These are phyloP conservation scores for Neophaeococcomyces mojaviensis DNA, from an alignment of 2,329 filamentous ascomycete species.

Conservation along the genomic window DNA sequence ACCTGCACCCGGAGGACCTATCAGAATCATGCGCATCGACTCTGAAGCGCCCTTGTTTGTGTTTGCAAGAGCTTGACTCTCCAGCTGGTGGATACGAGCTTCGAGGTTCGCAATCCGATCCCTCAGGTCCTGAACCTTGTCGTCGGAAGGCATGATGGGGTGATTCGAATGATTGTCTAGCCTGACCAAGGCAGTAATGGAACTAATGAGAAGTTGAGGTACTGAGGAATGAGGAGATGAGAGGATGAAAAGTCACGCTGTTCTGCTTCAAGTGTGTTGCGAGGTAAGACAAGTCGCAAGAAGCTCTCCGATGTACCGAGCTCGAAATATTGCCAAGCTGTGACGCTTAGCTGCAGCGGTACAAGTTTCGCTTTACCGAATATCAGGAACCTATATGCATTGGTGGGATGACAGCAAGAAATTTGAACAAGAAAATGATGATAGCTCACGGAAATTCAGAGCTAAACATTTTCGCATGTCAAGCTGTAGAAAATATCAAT, in stretches of 20 bases:
- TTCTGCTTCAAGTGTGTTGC: too few relatives aligned
- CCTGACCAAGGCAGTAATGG: slow-evolving; percentile 22
- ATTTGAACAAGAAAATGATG: too few relatives aligned
- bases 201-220: background rate
- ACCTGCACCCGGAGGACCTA: slow-evolving; percentile 97
- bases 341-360: background rate
- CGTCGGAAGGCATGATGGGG: slow-evolving; percentile 74
- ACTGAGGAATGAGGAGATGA: background rate
- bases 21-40: slow-evolving; percentile 90
- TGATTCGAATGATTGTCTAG: slow-evolving; percentile 16
- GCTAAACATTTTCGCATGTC: too few relatives aligned
- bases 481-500: too few relatives aligned
- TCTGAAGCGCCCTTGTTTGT: slow-evolving; percentile 45
- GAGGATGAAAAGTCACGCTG: background rate
- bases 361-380: background rate
- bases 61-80: slow-evolving; percentile 55
- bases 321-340: slow-evolving; percentile 1
- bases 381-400: too few relatives aligned
- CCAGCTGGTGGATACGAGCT: slow-evolving; percentile 75
- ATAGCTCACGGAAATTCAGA: too few relatives aligned
- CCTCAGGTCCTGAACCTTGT: slow-evolving; percentile 72
- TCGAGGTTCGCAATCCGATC: slow-evolving; percentile 77
- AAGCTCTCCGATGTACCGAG: slow-evolving; percentile 1
- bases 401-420: too few relatives aligned
- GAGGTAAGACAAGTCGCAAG: too few relatives aligned